phyloP scores from a whole-genome alignment of 2,329 filamentous ascomycete genomes.

The Calonectria honghensis region DNA sequence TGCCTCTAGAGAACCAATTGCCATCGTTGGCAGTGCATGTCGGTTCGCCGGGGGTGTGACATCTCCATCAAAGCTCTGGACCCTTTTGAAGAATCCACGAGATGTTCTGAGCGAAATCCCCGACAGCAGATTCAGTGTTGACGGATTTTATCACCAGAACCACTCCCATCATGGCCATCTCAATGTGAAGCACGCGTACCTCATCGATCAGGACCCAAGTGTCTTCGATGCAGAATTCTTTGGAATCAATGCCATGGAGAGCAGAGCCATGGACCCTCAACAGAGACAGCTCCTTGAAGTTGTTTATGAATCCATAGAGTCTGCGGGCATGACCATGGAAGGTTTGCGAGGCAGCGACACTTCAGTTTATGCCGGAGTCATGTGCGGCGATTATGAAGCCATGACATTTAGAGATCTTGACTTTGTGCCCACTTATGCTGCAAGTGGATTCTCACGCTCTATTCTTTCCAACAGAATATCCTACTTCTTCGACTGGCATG shows the following conservation, averaged over 20 bases:
- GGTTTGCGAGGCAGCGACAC: not conserved
- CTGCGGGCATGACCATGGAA: slow-evolving; percentile 32
- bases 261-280: slow-evolving; percentile 54
- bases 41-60: not conserved
- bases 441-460: slow-evolving; percentile 51
- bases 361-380: not conserved
- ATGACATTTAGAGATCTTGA: not conserved
- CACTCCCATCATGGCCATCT: not conserved
- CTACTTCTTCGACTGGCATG: slow-evolving; percentile 71
- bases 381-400: slow-evolving; percentile 3
- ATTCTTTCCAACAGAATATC: slow-evolving; percentile 71
- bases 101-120: not conserved
- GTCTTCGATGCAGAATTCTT: slow-evolving; percentile 53
- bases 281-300: slow-evolving; percentile 54
- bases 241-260: slow-evolving; percentile 45
- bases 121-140: not conserved
- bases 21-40: not conserved
- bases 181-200: not conserved
- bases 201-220: slow-evolving; percentile 12
- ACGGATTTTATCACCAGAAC: not conserved
- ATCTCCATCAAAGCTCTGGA: not conserved
- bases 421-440: not conserved
- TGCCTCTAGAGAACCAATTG: slow-evolving; percentile 49
- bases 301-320: slow-evolving; percentile 52
- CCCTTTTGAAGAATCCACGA: not conserved